Percentiles rank a stretch among this genome's conserved stretches.
Evolutionary conservation across 2,329 filamentous ascomycete genomes (phyloP).

Genomic region (Venturia oleaginea): DNA sequence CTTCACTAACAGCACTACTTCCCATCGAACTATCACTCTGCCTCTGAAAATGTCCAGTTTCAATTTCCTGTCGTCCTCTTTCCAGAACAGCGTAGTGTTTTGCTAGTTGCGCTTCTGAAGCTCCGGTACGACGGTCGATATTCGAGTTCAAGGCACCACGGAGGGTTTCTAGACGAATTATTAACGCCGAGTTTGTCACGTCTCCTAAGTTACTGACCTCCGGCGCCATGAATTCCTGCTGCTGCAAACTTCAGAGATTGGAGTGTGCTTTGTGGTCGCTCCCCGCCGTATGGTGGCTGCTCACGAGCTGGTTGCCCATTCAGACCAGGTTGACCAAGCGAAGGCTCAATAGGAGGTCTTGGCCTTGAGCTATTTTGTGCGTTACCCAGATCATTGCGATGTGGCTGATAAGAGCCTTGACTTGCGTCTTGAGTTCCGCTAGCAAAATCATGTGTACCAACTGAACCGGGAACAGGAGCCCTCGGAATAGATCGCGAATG

Average conservation of each 20-base stretch:
- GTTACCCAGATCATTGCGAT: not conserved
- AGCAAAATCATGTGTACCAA: not conserved
- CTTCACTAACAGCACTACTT: not conserved
- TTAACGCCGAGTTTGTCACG: not conserved
- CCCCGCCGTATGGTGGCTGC: not conserved
- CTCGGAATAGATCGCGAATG: not conserved
- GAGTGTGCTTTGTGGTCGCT: not conserved
- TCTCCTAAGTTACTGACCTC: not conserved
- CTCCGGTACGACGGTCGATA: slow-evolving; percentile 3
- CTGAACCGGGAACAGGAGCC: not conserved
- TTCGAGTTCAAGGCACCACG: slow-evolving; percentile 10
- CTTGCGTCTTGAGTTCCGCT: not conserved
- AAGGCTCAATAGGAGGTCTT: slow-evolving; percentile 9
- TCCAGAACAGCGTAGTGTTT: slow-evolving; percentile 5
- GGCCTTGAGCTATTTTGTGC: slow-evolving; percentile 5
- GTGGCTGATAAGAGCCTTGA: not conserved
- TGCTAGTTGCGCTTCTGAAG: not conserved
- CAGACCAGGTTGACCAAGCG: slow-evolving; percentile 6
- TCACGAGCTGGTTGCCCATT: slow-evolving; percentile 3
- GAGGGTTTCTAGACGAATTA: slow-evolving; percentile 4
- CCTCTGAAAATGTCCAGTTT: slow-evolving; percentile 7
- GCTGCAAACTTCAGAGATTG: slow-evolving; percentile 6
- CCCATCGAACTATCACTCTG: not conserved
- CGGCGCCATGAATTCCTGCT: slow-evolving; percentile 12
- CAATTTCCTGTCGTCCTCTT: slow-evolving; percentile 9